These are phyloP conservation scores for Rhodomyrtus tomentosa DNA, from an alignment of 345 rosid species.

Conservation along the genomic window DNA sequence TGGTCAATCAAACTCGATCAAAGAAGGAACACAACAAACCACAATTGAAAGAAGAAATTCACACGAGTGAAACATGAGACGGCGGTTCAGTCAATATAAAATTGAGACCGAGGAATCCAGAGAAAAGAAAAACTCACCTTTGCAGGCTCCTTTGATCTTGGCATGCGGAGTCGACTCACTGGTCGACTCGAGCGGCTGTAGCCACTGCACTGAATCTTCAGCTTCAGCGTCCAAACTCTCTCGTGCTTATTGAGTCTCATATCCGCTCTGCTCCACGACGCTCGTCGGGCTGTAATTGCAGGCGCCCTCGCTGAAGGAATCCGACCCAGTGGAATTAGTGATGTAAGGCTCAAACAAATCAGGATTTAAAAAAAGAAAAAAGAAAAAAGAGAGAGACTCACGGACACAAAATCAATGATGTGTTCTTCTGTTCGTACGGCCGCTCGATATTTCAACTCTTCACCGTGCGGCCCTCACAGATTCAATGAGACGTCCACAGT, in stretches of 20 bases:
- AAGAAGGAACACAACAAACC: background rate
- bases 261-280: conserved; percentile 19
- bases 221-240: conserved; percentile 40
- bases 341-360: no score
- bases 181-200: conserved; percentile 11
- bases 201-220: conserved; percentile 53
- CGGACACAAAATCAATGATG: no score
- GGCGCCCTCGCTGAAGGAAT: conserved; percentile 6
- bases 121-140: conserved; percentile 24
- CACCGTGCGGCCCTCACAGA: no score
- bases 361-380: no score
- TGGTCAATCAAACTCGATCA: background rate
- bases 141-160: conserved; percentile 20
- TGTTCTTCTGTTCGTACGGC: no score
- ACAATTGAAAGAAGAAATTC: background rate
- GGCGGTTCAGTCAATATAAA: background rate
- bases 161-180: conserved; percentile 17
- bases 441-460: no score
- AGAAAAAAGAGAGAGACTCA: no score
- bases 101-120: background rate
- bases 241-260: conserved; percentile 10
- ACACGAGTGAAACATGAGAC: background rate
- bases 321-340: background rate
- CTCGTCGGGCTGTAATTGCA: conserved; percentile 28
- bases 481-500: no score